These are phyloP conservation scores for Biscogniauxia mediterranea DNA, from an alignment of 2,329 filamentous ascomycete species.

Conservation along the genomic window DNA sequence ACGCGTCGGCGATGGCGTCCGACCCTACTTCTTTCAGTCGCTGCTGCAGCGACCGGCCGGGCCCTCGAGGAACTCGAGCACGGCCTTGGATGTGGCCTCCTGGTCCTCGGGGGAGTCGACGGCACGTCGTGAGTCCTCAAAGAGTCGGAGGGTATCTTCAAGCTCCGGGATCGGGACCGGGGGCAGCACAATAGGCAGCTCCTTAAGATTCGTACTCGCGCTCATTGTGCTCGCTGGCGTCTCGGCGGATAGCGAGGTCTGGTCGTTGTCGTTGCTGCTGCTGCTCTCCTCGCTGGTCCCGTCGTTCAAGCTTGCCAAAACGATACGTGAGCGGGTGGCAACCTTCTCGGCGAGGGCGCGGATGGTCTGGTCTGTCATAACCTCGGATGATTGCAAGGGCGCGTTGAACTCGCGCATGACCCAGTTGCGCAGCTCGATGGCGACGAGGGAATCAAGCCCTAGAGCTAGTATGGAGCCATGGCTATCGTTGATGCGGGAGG, in stretches of 20 bases:
- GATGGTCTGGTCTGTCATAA: constrained; percentile 8
- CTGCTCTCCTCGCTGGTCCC: not conserved
- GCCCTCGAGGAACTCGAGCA: constrained; percentile 3
- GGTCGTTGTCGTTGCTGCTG: not conserved
- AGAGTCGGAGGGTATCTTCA: constrained; percentile 6
- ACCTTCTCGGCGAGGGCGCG: constrained; percentile 10
- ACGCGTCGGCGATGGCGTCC: constrained; percentile 6
- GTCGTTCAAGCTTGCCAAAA: not conserved
- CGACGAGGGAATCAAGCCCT: constrained; percentile 10
- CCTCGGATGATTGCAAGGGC: constrained; percentile 9
- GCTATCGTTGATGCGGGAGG: constrained; percentile 2
- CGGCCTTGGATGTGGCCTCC: not conserved
- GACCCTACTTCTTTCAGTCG: constrained; percentile 1
- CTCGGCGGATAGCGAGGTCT: not conserved
- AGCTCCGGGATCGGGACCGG: not conserved
- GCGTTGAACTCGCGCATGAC: constrained; percentile 10
- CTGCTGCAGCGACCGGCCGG: constrained; percentile 6
- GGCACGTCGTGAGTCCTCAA: constrained; percentile 12
- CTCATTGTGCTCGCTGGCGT: not conserved
- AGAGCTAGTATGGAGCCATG: constrained; percentile 8
- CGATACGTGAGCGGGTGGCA: constrained; percentile 4
- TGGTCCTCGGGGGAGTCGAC: constrained; percentile 9
- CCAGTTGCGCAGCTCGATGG: constrained; percentile 14
- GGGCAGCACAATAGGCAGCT: not conserved
- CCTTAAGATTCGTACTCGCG: not conserved